These are phyloP conservation scores for Microsporum ferrugineum DNA, from an alignment of 2,329 filamentous ascomycete genomes.

Conservation along the genomic window DNA sequence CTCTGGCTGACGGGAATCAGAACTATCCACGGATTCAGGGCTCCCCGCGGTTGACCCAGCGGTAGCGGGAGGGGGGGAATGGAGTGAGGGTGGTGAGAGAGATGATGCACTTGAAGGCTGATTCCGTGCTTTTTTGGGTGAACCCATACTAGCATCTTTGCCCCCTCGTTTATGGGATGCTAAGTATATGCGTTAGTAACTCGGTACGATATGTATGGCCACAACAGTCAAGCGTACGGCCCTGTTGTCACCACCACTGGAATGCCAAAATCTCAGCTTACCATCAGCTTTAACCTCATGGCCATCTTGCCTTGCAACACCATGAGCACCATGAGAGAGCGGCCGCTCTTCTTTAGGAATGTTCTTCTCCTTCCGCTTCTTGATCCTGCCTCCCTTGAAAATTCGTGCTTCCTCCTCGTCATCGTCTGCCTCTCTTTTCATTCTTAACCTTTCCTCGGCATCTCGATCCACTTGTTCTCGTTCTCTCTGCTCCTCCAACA, in stretches of 20 bases:
- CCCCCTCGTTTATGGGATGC: conserved; percentile 11
- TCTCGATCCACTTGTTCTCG: conserved; percentile 38
- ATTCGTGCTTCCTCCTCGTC: conserved; percentile 35
- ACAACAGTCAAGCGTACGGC: not conserved
- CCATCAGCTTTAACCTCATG: conserved; percentile 47
- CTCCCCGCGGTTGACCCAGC: conserved; percentile 50
- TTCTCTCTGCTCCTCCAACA: conserved; percentile 42
- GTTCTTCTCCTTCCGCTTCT: conserved; percentile 65
- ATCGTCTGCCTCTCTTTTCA: conserved; percentile 37
- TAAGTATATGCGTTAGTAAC: not conserved
- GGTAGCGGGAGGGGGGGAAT: conserved; percentile 42
- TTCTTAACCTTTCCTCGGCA: conserved; percentile 38
- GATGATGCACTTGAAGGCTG: conserved; percentile 28
- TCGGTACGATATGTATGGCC: too few species aligned
- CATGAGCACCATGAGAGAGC: conserved; percentile 51
- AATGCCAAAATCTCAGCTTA: conserved; percentile 19
- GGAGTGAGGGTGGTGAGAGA: conserved; percentile 31
- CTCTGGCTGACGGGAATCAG: conserved; percentile 48
- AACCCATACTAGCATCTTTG: conserved; percentile 20
- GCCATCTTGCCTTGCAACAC: conserved; percentile 53
- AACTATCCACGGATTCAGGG: conserved; percentile 50
- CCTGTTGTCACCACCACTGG: not conserved
- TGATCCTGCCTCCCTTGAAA: conserved; percentile 53
- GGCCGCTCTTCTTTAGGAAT: conserved; percentile 50
- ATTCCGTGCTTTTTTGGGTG: conserved; percentile 31